phyloP scores from a whole-genome alignment of 768 basidiomycete species.

The Boletus coccyginus region DNA sequence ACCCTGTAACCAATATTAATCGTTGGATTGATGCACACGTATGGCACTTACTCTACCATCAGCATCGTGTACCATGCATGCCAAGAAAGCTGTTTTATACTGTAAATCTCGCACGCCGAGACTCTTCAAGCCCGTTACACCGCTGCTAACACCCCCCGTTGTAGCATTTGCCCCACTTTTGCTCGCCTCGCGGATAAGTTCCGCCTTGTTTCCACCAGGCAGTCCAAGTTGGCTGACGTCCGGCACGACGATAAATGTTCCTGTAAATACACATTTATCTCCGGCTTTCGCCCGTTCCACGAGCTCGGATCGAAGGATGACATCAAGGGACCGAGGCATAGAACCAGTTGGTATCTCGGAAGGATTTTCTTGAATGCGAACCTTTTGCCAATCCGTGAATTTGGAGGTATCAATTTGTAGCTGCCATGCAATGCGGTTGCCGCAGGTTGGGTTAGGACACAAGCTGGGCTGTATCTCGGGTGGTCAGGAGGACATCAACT shows the following conservation, averaged over 20 bases:
- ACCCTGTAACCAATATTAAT: slow-evolving; percentile 42
- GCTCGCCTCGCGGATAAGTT: slow-evolving; percentile 84
- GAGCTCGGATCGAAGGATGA: slow-evolving; percentile 90
- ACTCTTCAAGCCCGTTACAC: slow-evolving; percentile 92
- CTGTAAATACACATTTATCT: slow-evolving; percentile 97
- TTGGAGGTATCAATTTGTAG: slow-evolving; percentile 94
- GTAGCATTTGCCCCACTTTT: slow-evolving; percentile 57
- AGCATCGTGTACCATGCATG: slow-evolving; percentile 94
- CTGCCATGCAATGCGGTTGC: slow-evolving; percentile 88
- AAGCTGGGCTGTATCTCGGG: slow-evolving; percentile 64
- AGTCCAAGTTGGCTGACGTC: slow-evolving; percentile 95
- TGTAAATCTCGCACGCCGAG: slow-evolving; percentile 93
- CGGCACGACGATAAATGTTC: slow-evolving; percentile 97
- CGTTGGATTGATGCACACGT: not conserved
- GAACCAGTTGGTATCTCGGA: slow-evolving; percentile 98
- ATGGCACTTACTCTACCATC: slow-evolving; percentile 72
- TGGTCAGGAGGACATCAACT: slow-evolving; percentile 6
- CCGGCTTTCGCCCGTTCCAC: slow-evolving; percentile 99
- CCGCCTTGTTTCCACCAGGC: slow-evolving; percentile 89
- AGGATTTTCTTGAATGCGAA: slow-evolving; percentile 97
- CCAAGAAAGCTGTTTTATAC: slow-evolving; percentile 98
- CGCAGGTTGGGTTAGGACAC: slow-evolving; percentile 93
- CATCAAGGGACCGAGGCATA: slow-evolving; percentile 97
- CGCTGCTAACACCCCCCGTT: slow-evolving; percentile 66
- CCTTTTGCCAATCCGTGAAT: slow-evolving; percentile 99